Evolutionary conservation across 2,329 filamentous ascomycete genomes (phyloP), one percentile per base, ranked within the genome.

Genomic region (Talaromyces pinophilus): DNA sequence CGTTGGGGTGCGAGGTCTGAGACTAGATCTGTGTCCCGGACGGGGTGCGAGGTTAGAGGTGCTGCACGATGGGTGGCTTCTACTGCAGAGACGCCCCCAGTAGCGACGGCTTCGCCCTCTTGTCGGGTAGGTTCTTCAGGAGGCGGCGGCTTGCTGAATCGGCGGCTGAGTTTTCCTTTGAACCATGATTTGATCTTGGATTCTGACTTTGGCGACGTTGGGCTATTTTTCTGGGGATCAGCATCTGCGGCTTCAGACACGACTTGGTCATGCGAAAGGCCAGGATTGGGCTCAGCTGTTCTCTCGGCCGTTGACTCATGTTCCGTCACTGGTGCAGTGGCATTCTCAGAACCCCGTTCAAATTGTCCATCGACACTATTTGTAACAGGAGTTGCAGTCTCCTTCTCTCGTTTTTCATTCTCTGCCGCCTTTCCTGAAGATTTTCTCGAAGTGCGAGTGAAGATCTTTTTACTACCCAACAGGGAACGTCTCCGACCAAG

Each of bases 111-210:
- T 13, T 35, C 25, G n/a, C 17, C 28, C n/a, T 35, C 46, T 35
- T 59, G 60, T 22, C 46, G n/a, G 19, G 22, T n/a, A 73, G 71
- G 19, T 72, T 30, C 67, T 62, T 65, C 66, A 62, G 54, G 64
- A 25, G 67, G 70, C 15, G 70, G 66, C 2, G 70, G 69, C 1
- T 70, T 71, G 64, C 73, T 76, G 25, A 71, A 67, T 2, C 72
- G 76, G 66, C 72, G 74, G 13, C 72, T 68, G 7, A 77, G 62
- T 63, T 71, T 70, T 48, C 72, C 72, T 30, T 71, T 74, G 69
- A 79, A 75, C 76, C 76, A 79, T 15, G 70, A 72, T 52, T 72
- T 78, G 28, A 79, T 62, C 62, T 74, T 77, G 2, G 76, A 76
- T 44, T 77, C 76, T 11, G 72, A 69, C 50, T 71, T 71, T 5